Evolutionary conservation across 148 eudicot species (phyloP), one percentile per base, ranked within the genome.

Genomic region (Fagopyrum tataricum): DNA sequence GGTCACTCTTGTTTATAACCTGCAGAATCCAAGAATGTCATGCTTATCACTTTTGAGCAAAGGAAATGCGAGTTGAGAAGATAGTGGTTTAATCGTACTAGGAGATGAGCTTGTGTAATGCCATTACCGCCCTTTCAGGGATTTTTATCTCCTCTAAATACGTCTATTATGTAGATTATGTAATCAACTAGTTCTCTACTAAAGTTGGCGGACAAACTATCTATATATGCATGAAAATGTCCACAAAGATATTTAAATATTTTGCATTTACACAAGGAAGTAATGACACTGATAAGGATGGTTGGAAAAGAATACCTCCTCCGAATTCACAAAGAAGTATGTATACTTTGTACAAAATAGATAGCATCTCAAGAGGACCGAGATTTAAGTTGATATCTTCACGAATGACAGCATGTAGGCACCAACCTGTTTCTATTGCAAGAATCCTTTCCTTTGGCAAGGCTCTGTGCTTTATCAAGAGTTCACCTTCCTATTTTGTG

Each of bases 121-220:
- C 98, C 98, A 12, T 97, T 97, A 40, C 98, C 98, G 77, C 98
- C 98, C 79, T 94, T 94, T 71, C 98, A 86, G 67, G 98, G 98
- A 58, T 91, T 94, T 81, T 94, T 94, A 77, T 94, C 98, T 56
- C 98, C 98, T 11, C 78, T 97, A 41, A 97, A 94, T 74, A 94
- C 98, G 59, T 94, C 98, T 69, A 94, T 94, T 75, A 91, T 94
- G 78, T 94, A 94, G 26, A 94, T 94, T 70, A 94, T 94, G 74
- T 85, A 94, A 77, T 94, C 98, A 61, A 97, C 98, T 7, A 94
- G 87, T 78, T 94, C 98, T 76, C 98, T 88, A 82, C 98, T 94
- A 84, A 94, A 94, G 76, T 94, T 94, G 78, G 98, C 98, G 58
- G 98, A 97, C 76, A 93, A 80, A 81, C 91, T 93, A 78, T 93